Evolutionary conservation across 139 green algal genomes (phyloP).

Genomic region (Auxenochlorella pyrenoidosa): DNA sequence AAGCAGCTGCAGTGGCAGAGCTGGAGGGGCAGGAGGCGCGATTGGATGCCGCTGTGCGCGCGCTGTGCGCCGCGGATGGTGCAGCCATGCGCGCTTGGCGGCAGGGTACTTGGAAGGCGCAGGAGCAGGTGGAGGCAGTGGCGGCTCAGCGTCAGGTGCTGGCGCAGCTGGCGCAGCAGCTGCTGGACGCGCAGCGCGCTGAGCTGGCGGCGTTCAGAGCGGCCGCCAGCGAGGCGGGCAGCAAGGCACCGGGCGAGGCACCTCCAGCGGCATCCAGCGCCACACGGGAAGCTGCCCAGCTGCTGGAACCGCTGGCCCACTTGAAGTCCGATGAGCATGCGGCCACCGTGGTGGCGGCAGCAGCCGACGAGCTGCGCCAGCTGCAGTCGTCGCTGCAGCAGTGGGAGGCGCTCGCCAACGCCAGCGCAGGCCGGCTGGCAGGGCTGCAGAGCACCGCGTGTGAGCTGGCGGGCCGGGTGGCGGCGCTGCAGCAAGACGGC

Average conservation of each 20-base stretch:
- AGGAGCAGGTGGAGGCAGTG: background rate
- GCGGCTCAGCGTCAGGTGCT: background rate
- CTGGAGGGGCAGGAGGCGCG: background rate
- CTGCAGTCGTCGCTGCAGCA: constrained; percentile 6
- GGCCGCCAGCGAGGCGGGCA: background rate
- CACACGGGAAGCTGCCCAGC: background rate
- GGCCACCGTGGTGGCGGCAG: background rate
- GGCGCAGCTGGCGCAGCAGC: constrained; percentile 1
- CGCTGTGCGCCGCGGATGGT: constrained; percentile 9
- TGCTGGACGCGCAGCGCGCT: constrained; percentile 11
- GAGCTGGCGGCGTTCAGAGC: constrained; percentile 14
- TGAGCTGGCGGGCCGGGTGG: background rate
- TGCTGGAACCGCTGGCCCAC: background rate
- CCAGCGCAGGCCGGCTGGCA: background rate
- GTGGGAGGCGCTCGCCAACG: background rate
- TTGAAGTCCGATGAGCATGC: constrained; percentile 4
- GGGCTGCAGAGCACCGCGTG: background rate
- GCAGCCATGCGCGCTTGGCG: constrained; percentile 15
- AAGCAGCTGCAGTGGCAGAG: background rate
- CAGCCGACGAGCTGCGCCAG: background rate
- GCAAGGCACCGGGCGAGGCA: background rate
- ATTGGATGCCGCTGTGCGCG: background rate
- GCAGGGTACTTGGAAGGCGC: constrained; percentile 3
- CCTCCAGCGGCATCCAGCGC: background rate
- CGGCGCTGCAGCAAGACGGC: background rate